These are phyloP conservation scores for Alectoria sarmentosa DNA, from an alignment of 495 filamentous ascomycete species.

Conservation along the genomic window DNA sequence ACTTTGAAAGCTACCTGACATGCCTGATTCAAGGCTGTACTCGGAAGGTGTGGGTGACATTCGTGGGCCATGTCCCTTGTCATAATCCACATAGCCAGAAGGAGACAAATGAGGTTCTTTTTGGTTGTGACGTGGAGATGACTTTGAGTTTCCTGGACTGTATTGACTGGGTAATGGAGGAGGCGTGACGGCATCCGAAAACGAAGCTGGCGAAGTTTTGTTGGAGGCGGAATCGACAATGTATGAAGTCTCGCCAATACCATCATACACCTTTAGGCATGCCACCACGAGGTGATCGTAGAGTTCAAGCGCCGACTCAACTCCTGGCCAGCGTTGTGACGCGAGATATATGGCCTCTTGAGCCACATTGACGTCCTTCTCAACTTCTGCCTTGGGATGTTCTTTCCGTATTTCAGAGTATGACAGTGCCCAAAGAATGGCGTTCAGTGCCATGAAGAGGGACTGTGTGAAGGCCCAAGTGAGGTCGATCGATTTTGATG, in stretches of 20 bases:
- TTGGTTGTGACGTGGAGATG: conserved; percentile 27
- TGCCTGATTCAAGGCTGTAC: conserved; percentile 11
- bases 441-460: conserved; percentile 81
- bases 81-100: conserved; percentile 21
- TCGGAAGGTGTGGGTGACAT: conserved; percentile 12
- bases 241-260: conserved; percentile 54
- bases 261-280: conserved; percentile 73
- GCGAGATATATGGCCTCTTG: conserved; percentile 67
- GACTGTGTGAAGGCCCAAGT: conserved; percentile 88
- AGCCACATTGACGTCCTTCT: conserved; percentile 59
- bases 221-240: conserved; percentile 56
- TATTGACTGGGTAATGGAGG: conserved; percentile 46
- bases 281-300: conserved; percentile 75
- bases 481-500: conserved; percentile 65
- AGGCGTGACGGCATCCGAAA: conserved; percentile 40
- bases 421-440: conserved; percentile 79
- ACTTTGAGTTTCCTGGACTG: conserved; percentile 23
- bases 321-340: conserved; percentile 82
- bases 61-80: background rate
- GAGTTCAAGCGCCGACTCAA: conserved; percentile 70
- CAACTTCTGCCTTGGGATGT: conserved; percentile 62
- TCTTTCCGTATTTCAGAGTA: conserved; percentile 70
- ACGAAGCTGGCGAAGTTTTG: conserved; percentile 40
- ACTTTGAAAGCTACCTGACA: conserved; percentile 11
- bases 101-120: conserved; percentile 26